A percentile compares a stretch with the other conserved stretches of the same genome.
Evolutionary conservation across 116 monocot species (phyloP).

Genomic region (Cymodocea nodosa): DNA sequence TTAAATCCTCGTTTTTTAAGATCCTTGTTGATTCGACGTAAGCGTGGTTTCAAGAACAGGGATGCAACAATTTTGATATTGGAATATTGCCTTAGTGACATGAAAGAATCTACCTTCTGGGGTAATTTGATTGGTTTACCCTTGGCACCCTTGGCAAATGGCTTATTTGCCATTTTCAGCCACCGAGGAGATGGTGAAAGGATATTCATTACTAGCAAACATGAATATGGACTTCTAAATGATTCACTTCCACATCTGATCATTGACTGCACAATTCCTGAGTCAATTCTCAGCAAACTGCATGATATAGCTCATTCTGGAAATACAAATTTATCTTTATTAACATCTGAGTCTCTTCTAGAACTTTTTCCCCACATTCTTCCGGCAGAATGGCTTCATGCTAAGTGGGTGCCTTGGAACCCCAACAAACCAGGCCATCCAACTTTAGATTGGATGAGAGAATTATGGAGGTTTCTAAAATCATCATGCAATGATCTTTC

Average conservation of each 20-base stretch:
- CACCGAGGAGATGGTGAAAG: conserved; percentile 64
- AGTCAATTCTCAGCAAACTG: conserved; percentile 45
- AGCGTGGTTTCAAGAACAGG: conserved; percentile 60
- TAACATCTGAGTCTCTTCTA: conserved; percentile 64
- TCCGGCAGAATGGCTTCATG: conserved; percentile 79
- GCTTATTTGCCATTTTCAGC: conserved; percentile 53
- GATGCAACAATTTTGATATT: conserved; percentile 39
- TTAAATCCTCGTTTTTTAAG: conserved; percentile 70
- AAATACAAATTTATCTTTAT: conserved; percentile 42
- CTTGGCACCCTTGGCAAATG: conserved; percentile 79
- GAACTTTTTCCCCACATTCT: conserved; percentile 82
- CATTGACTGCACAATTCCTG: conserved; percentile 49
- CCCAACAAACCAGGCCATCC: conserved; percentile 69
- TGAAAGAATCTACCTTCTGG: conserved; percentile 24
- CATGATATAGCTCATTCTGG: conserved; percentile 48
- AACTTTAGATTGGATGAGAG: conserved; percentile 74
- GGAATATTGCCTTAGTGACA: conserved; percentile 83
- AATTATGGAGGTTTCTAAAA: conserved; percentile 83
- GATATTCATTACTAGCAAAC: conserved; percentile 43
- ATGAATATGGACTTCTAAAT: conserved; percentile 72
- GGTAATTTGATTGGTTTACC: conserved; percentile 67
- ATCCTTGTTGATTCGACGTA: conserved; percentile 64
- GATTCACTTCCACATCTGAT: conserved; percentile 60
- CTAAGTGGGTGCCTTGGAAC: conserved; percentile 63
- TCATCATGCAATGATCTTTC: conserved; percentile 66